A percentile compares a stretch with the other conserved stretches of the same genome.
Conservation (phyloP, 2,329 filamentous ascomycete genomes). For the Epichloe gansuensis region DNA sequence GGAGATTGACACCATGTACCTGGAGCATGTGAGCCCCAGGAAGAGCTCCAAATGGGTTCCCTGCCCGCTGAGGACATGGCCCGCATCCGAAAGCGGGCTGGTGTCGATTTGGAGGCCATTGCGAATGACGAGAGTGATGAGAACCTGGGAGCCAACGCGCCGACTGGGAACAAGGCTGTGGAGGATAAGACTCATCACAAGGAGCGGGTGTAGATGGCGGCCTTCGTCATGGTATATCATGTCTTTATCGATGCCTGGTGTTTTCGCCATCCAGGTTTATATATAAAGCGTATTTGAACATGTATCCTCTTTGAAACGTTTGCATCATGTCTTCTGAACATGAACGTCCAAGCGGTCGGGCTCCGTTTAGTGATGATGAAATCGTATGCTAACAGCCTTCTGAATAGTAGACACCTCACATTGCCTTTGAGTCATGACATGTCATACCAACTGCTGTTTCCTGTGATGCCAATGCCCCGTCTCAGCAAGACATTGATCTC, state of each 20-base stretch:
- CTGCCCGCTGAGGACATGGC: constrained; percentile 32
- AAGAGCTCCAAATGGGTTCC: constrained; percentile 45
- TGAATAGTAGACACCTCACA: too few species aligned
- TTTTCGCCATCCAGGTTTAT: neutral
- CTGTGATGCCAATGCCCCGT: constrained; percentile 11
- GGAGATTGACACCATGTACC: constrained; percentile 39
- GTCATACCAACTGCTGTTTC: neutral
- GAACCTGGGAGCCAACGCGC: neutral
- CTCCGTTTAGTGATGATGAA: too few species aligned
- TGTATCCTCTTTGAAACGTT: neutral
- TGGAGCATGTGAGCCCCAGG: constrained; percentile 50
- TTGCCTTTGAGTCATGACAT: too few species aligned
- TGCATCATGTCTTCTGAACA: too few species aligned
- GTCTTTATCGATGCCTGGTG: neutral
- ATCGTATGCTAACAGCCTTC: too few species aligned
- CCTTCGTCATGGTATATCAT: neutral
- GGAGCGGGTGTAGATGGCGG: neutral
- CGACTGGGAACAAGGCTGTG: neutral
- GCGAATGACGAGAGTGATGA: constrained; percentile 3
- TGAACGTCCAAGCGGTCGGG: too few species aligned
- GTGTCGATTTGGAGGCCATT: constrained; percentile 22
- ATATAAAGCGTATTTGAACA: neutral
- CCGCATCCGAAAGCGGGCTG: constrained; percentile 28
- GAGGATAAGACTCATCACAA: neutral
- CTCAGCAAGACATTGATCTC: constrained; percentile 47